phyloP scores from a whole-genome alignment of 306 rosid species.

The Casuarina equisetifolia region DNA sequence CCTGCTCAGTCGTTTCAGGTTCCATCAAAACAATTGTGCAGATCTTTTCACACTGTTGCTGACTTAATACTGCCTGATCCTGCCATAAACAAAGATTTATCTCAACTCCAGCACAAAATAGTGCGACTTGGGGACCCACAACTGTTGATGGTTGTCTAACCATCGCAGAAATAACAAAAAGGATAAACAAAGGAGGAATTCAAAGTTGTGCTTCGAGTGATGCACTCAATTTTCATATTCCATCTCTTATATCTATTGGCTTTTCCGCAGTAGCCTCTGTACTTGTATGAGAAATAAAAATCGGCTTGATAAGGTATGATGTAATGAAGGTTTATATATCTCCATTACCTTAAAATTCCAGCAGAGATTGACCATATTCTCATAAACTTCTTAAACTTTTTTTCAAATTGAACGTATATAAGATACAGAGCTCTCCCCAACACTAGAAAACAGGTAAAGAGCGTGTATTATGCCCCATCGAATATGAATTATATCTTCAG shows the following conservation, averaged over 20 bases:
- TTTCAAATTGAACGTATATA: background rate
- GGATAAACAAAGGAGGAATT: background rate
- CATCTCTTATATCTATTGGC: background rate
- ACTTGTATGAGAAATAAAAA: background rate
- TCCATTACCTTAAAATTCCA: background rate
- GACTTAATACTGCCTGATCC: conserved; percentile 51
- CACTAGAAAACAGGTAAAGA: background rate
- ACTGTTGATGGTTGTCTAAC: background rate
- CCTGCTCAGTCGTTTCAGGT: conserved; percentile 27
- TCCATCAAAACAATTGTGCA: conserved; percentile 14
- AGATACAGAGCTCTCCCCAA: background rate
- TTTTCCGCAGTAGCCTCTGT: background rate
- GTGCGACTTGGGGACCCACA: conserved; percentile 39
- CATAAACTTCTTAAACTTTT: background rate
- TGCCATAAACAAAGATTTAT: conserved; percentile 61
- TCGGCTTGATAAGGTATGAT: background rate
- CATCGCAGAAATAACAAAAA: background rate
- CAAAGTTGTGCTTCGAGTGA: background rate
- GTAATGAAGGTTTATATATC: background rate
- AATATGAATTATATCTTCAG: background rate
- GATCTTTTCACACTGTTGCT: conserved; percentile 37
- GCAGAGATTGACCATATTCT: background rate
- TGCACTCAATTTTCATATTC: background rate
- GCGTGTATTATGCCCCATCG: background rate
- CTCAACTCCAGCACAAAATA: conserved; percentile 62